Evolutionary conservation across 345 rosid genomes (phyloP), one percentile per base, ranked within the genome.

Genomic region (Ceriops zippeliana): DNA sequence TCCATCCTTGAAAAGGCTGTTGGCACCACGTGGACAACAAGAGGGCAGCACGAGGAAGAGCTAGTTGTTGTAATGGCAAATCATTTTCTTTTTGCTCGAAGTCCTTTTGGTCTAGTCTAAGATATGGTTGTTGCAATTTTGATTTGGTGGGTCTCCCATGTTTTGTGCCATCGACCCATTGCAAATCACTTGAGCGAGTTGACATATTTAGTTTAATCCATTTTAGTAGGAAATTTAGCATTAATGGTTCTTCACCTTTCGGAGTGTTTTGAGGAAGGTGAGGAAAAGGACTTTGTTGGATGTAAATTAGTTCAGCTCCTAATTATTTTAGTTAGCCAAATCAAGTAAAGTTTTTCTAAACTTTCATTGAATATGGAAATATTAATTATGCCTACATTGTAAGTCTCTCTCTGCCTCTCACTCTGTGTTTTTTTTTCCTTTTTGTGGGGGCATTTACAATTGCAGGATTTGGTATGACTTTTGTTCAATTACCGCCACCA

Each of bases 131-230:
- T 81, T 80, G 71, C 27, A 42, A 37, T 22, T 66, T 60, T 70
- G 85, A 83, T 77, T 74, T 69, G 81, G 85, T 81, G 86, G 89
- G 86, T 73, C 86, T 79, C 24, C 11, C 35, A 62, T 81, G 83
- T 83, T 85, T 83, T 83, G 85, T 76, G 79, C 60, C 38, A 71
- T 75, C 65, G 82, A 78, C 74, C 77, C 82, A 80, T 31, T 31
- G 71, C 62, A 22, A 52, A 68, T 22, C 32, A 3, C 49, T 17
- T 37, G 32, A 21, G 37, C 37, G 46, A 65, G 56, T 81, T 73
- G 71, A 80, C 75, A 21, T 38, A 22, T 31, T 61, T 70, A 73
- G 74, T 61, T 74, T 73, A 58, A 22, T 70, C 30, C 16, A n/a
- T 66, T 49, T 52, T 69, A 26, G 63, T 65, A 74, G 63, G 58